Conservation (phyloP, 805 yeast species). For the Yarrowia sp. region DNA sequence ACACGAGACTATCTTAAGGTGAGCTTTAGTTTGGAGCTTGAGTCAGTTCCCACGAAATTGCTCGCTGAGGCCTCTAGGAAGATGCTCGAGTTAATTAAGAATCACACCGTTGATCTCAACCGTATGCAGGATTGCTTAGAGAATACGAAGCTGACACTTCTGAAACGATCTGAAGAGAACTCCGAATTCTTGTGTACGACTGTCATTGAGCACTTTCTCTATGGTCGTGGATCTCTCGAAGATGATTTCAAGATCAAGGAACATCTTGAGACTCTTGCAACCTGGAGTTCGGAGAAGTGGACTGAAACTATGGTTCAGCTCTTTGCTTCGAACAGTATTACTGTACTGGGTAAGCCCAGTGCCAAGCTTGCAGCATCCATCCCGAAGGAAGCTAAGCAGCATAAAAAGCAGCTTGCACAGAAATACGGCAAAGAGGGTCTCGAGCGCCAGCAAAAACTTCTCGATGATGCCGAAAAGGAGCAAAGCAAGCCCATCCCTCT, state of each 20-base stretch:
- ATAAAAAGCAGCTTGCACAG: constrained; percentile 58
- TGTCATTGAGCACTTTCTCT: constrained; percentile 23
- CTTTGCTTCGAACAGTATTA: constrained; percentile 66
- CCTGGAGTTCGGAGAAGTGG: constrained; percentile 79
- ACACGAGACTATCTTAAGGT: constrained; percentile 77
- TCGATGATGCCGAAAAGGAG: constrained; percentile 66
- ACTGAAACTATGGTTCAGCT: constrained; percentile 57
- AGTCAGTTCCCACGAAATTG: constrained; percentile 77
- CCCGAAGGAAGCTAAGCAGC: constrained; percentile 59
- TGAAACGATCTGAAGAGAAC: constrained; percentile 56
- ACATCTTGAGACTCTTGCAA: constrained; percentile 49
- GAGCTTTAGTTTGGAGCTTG: constrained; percentile 61
- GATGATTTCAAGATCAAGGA: constrained; percentile 54
- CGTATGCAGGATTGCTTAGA: constrained; percentile 73
- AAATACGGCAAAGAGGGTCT: constrained; percentile 68
- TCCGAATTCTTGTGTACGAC: constrained; percentile 46
- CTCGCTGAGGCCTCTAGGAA: constrained; percentile 61
- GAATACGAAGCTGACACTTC: constrained; percentile 55
- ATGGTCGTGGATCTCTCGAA: constrained; percentile 52
- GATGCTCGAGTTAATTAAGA: constrained; percentile 59
- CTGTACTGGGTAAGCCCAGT: constrained; percentile 78
- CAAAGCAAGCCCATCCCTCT: constrained; percentile 84
- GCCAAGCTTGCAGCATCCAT: constrained; percentile 59
- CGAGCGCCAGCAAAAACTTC: constrained; percentile 55
- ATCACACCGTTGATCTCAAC: constrained; percentile 68